phyloP scores from a whole-genome alignment of 169 alveolate genomes.

The Cardiosporidium cionae region DNA sequence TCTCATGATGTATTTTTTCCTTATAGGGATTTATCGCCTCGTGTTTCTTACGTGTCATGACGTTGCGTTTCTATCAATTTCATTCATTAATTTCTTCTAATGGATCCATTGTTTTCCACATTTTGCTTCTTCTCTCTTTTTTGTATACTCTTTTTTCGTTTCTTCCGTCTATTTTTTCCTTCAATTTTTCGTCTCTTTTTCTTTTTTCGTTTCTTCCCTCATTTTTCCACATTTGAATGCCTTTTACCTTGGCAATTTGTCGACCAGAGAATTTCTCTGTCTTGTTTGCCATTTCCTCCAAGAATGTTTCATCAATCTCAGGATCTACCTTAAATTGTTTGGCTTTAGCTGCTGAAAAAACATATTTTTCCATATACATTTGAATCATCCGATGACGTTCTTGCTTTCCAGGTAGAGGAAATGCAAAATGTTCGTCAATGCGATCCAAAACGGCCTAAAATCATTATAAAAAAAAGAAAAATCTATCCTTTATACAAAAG shows the following conservation, averaged over 20 bases:
- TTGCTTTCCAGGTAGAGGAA: conserved; percentile 79
- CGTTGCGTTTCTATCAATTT: too few relatives aligned
- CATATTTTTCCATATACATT: conserved; percentile 79
- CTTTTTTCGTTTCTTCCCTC: neutral
- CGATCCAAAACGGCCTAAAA: conserved; percentile 79
- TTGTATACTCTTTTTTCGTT: too few relatives aligned
- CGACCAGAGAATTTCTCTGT: conserved; percentile 91
- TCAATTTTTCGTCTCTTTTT: neutral
- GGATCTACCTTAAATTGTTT: conserved; percentile 43
- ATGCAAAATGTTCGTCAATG: conserved; percentile 87
- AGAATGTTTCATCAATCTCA: conserved; percentile 55
- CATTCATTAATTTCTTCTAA: too few relatives aligned
- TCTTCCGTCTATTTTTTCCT: neutral
- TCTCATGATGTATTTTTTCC: too few relatives aligned
- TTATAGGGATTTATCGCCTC: too few relatives aligned
- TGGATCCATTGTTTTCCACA: too few relatives aligned
- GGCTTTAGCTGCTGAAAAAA: conserved; percentile 48
- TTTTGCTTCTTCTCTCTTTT: too few relatives aligned
- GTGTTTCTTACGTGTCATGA: too few relatives aligned
- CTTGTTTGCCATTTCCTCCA: conserved; percentile 65
- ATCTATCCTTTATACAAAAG: neutral
- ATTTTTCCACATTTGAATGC: too few relatives aligned
- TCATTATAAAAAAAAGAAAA: neutral
- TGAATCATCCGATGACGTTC: conserved; percentile 81
- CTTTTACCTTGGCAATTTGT: conserved; percentile 76